Evolutionary conservation across 257 asterid genomes (phyloP), one percentile per base, ranked within the genome.

Genomic region (Salvia hispanica): DNA sequence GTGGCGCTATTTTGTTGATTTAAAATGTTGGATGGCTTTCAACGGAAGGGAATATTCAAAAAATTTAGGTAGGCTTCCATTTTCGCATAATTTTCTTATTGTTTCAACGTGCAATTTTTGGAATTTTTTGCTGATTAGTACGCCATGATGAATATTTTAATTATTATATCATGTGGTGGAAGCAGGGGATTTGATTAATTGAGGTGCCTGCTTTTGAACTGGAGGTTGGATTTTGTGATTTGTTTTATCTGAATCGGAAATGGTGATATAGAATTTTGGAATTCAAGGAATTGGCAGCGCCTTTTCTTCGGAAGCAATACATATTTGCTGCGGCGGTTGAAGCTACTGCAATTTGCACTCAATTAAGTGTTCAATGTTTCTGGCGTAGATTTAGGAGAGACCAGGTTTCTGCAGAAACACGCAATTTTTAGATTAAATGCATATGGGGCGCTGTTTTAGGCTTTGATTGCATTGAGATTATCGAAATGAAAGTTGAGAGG

Each of bases 401-500:
- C 62, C 53, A 14, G 76, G 42, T 67, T 56, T 25, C 34, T 62
- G 47, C 33, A 21, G 50, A 62, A 21, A 14, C 70, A 44, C 57
- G 62, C 64, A 21, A 67, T 33, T 58, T 36, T 59, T 40, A 44
- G 74, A 36, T 53, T 66, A 61, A 56, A 79, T 72, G 74, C 42
- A 34, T 9, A 11, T 39, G 73, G 51, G 58, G 13, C 55, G 74
- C 48, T 80, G 56, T 71, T 42, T 50, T 46, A 53, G 61, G 51
- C 71, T 76, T 70, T 60, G 51, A 54, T 44, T 56, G 42, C 44
- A 65, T 54, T 62, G 28, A 70, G 70, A 67, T 64, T 62, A 8
- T 28, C 50, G 31, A 55, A 51, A 84, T 90, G 96, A 81, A 83
- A 11, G 73, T 82, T 43, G 96, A 77, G 76, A 77, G 77, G 62